Base-by-base conservation (phyloP, 495 filamentous ascomycete species). In the Hypoxylon intermedium region DNA sequence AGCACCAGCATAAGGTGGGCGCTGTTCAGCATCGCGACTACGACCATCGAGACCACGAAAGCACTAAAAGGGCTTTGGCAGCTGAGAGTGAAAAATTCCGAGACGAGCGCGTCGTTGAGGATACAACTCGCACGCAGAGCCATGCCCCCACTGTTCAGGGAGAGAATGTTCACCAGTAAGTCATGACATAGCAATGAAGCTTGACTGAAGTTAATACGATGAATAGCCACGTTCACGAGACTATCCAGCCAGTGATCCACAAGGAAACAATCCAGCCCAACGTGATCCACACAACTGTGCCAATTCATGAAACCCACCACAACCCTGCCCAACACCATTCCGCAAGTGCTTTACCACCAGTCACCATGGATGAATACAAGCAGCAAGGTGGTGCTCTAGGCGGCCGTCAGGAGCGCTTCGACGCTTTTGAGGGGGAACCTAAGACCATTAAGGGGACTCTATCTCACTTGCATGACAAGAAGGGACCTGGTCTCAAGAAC, bases 201-300 rank as follows among this genome's bases (percentile, higher is more conserved):
- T 15, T 38, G 20, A 20, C 38, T 0, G 20, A 18, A 7, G 5
- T 37, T 20, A 38, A 48, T 21, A 11, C 2, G 31, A 0, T 9
- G 15, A 9, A 41, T 21, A 68, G 65, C 58, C 79, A 85, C 52
- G 77, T 86, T 23, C 79, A 84, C 61, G 84, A 89, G 71, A 83
- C 78, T 28, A 81, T 89, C 51, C 86, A 89, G 63, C 87, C 87
- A 0, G 77, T 89, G 0, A 73, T 89, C 19, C 79, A 88, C 37
- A 86, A 87, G 63, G 85, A 88, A 58, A 81, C 80, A 11, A 79
- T 88, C 46, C 84, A 88, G 60, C 85, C 85, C 5, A 75, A 77
- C 5, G 83, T 89, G 15, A 78, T 88, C 20, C 86, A 89, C 70
- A 87, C 83, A 40, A 87, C 85, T n/a, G 75, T 86, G 5, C 86